Evolutionary conservation across 2,329 filamentous ascomycete genomes (phyloP).

Genomic region (Hypoxylon rubiginosum): DNA sequence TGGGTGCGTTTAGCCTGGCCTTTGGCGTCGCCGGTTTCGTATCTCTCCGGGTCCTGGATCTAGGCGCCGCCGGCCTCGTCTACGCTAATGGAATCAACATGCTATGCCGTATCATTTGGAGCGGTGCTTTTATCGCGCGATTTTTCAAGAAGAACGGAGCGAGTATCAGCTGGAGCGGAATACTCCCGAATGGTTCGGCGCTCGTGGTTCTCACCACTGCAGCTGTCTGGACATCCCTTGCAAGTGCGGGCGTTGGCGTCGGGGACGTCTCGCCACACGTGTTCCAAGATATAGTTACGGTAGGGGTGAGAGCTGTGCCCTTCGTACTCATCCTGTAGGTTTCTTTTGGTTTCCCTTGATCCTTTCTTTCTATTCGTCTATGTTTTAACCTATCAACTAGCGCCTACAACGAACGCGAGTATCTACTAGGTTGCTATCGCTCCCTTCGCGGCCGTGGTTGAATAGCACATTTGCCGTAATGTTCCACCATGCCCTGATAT

Average conservation of each 20-base stretch:
- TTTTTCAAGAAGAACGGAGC: constrained; percentile 69
- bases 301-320: constrained; percentile 63
- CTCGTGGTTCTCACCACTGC: constrained; percentile 61
- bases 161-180: constrained; percentile 56
- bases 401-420: constrained; percentile 66
- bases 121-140: constrained; percentile 74
- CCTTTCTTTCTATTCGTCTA: constrained; percentile 37
- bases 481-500: not conserved
- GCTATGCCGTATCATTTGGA: constrained; percentile 86
- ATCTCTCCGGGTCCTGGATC: constrained; percentile 75
- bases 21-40: constrained; percentile 83
- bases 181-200: constrained; percentile 61
- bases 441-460: constrained; percentile 55
- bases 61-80: constrained; percentile 86
- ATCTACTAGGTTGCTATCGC: constrained; percentile 65
- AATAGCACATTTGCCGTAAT: not conserved
- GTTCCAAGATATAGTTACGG: constrained; percentile 60
- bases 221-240: constrained; percentile 55
- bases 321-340: constrained; percentile 73
- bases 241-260: constrained; percentile 44
- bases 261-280: constrained; percentile 52
- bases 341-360: constrained; percentile 9
- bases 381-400: constrained; percentile 54
- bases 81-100: constrained; percentile 92
- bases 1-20: constrained; percentile 82